Evolutionary conservation across 2,329 filamentous ascomycete genomes (phyloP).

Genomic region (Scedosporium apiospermum): DNA sequence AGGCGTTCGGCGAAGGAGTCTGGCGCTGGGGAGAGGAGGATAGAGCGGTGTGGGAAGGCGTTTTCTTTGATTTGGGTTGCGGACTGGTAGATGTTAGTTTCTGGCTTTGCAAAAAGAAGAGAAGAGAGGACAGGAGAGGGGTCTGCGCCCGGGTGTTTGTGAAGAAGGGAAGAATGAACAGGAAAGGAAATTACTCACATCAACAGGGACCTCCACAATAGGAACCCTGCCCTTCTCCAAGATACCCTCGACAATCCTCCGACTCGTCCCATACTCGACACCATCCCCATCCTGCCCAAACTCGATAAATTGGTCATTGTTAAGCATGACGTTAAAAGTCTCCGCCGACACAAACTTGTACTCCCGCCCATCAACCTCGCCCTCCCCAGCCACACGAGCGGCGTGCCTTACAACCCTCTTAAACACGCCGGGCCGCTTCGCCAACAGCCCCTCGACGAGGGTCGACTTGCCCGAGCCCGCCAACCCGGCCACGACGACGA

Average conservation of each 20-base stretch:
- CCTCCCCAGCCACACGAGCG: conserved; percentile 37
- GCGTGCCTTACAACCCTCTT: conserved; percentile 47
- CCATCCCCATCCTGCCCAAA: conserved; percentile 37
- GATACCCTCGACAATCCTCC: conserved; percentile 41
- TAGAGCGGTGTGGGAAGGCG: not conserved
- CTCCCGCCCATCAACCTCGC: conserved; percentile 37
- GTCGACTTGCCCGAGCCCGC: conserved; percentile 53
- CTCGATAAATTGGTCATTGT: conserved; percentile 51
- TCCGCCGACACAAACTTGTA: conserved; percentile 48
- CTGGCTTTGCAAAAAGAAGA: not conserved
- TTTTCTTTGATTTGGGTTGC: not conserved
- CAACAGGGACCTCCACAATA: conserved; percentile 40
- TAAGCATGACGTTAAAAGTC: conserved; percentile 47
- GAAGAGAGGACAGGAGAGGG: too few species aligned
- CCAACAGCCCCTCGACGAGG: conserved; percentile 52
- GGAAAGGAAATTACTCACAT: conserved; percentile 30
- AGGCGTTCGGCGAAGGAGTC: not conserved
- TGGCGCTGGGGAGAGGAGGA: not conserved
- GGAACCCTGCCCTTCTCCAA: conserved; percentile 49
- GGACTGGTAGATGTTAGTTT: not conserved
- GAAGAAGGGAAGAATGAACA: not conserved
- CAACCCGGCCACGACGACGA: conserved; percentile 61
- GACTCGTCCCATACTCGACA: conserved; percentile 46
- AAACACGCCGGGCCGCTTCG: conserved; percentile 56
- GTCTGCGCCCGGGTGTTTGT: not conserved